phyloP scores from a whole-genome alignment of 768 basidiomycete species.

The Suillus ampliporus region DNA sequence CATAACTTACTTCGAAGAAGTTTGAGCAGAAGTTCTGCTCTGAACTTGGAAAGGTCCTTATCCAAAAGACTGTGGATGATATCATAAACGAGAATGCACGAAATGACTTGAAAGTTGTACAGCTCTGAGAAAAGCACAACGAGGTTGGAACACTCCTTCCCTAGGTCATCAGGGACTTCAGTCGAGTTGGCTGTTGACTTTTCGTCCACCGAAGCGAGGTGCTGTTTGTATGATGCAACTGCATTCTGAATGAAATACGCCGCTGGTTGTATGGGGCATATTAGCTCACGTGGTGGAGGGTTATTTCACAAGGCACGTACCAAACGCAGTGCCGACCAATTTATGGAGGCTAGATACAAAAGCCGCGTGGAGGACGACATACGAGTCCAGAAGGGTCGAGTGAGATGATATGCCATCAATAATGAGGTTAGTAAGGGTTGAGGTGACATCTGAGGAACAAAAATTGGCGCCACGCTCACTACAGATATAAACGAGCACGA shows the following conservation, averaged over 20 bases:
- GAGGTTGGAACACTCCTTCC: constrained; percentile 91
- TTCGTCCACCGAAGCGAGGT: constrained; percentile 47
- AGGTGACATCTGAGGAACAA: constrained; percentile 71
- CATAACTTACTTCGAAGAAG: constrained; percentile 71
- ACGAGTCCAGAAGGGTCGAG: constrained; percentile 84
- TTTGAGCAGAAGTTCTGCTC: constrained; percentile 87
- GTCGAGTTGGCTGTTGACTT: constrained; percentile 15
- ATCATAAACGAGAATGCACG: constrained; percentile 89
- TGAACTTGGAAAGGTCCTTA: constrained; percentile 70
- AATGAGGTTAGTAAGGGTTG: constrained; percentile 75
- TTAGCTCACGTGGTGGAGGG: constrained; percentile 3
- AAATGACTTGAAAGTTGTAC: constrained; percentile 96
- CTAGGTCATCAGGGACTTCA: constrained; percentile 45
- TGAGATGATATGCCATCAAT: constrained; percentile 82
- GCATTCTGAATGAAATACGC: constrained; percentile 83
- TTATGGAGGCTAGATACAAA: constrained; percentile 83
- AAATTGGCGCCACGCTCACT: constrained; percentile 15
- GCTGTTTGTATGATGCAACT: constrained; percentile 68
- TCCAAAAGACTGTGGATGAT: constrained; percentile 78
- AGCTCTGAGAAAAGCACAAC: constrained; percentile 88
- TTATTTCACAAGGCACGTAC: constrained; percentile 48
- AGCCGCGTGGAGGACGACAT: constrained; percentile 86
- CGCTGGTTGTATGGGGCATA: constrained; percentile 46
- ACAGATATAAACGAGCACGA: constrained; percentile 19
- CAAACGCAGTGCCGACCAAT: constrained; percentile 86